phyloP scores from a whole-genome alignment of 331 rosid genomes.

The Pyrus hybrid region DNA sequence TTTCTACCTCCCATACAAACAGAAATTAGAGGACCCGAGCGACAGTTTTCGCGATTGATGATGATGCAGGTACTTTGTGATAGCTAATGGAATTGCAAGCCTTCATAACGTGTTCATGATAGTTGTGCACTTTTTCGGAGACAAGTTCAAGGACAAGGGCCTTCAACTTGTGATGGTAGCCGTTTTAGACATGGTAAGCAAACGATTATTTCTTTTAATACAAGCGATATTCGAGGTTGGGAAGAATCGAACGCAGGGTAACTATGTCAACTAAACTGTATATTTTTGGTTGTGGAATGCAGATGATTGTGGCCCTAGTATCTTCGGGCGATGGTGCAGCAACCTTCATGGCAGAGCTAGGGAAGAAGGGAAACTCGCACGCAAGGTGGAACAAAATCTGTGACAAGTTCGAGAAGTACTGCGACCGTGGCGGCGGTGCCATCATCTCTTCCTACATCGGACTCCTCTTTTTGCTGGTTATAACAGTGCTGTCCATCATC shows the following conservation, averaged over 20 bases:
- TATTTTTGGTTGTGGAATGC: background rate
- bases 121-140: slow-evolving; percentile 36
- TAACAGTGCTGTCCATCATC: slow-evolving; percentile 46
- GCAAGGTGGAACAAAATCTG: slow-evolving; percentile 90
- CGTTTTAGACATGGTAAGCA: slow-evolving; percentile 67
- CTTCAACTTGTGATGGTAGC: slow-evolving; percentile 57
- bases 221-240: background rate
- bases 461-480: slow-evolving; percentile 45
- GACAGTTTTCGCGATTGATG: background rate
- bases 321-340: slow-evolving; percentile 87
- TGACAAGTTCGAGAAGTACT: slow-evolving; percentile 56
- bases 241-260: background rate
- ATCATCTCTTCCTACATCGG: slow-evolving; percentile 63
- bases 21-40: background rate
- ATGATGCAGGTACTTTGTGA: slow-evolving; percentile 60
- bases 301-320: slow-evolving; percentile 50
- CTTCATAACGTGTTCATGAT: slow-evolving; percentile 72
- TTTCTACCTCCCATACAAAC: background rate
- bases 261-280: background rate
- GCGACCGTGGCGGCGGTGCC: slow-evolving; percentile 58
- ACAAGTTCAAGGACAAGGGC: slow-evolving; percentile 44
- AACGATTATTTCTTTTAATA: background rate
- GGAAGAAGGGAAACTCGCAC: slow-evolving; percentile 74
- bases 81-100: slow-evolving; percentile 66
- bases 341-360: slow-evolving; percentile 72